Evolutionary conservation across 1,139 yeast species (phyloP).

Genomic region (Yamadazyma siamensis): DNA sequence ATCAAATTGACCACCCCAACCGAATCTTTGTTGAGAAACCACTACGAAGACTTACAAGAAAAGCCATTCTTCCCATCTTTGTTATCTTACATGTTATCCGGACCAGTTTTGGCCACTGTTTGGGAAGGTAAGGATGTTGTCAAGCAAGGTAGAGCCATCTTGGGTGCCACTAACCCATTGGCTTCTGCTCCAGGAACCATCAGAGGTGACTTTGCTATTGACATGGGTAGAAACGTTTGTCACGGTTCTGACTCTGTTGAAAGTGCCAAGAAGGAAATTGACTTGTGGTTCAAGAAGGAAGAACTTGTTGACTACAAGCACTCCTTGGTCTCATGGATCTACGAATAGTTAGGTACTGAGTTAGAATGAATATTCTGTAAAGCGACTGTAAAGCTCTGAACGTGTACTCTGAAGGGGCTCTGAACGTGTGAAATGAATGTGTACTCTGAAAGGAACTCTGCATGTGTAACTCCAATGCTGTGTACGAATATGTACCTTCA

Average conservation of each 20-base stretch:
- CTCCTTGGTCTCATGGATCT: conserved; percentile 82
- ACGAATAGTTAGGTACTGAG: conserved; percentile 59
- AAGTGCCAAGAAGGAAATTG: conserved; percentile 93
- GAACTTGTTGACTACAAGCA: conserved; percentile 93
- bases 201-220: conserved; percentile 95
- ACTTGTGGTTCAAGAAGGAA: conserved; percentile 97
- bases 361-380: neutral
- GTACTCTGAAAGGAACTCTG: no score
- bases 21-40: conserved; percentile 84
- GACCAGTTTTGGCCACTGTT: conserved; percentile 98
- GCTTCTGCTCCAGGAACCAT: conserved; percentile 98
- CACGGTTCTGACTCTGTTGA: conserved; percentile 99
- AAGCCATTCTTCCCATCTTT: conserved; percentile 98
- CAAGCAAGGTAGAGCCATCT: conserved; percentile 95
- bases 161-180: conserved; percentile 99
- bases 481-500: neutral
- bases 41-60: conserved; percentile 90
- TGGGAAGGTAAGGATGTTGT: conserved; percentile 99
- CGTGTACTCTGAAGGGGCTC: no score
- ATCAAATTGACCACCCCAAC: conserved; percentile 89
- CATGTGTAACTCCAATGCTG: neutral
- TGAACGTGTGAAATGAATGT: no score
- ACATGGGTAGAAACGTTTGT: conserved; percentile 98
- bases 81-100: conserved; percentile 94
- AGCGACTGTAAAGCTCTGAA: no score